phyloP scores from a whole-genome alignment of 208 protist species.

The Angomonas desouzai region DNA sequence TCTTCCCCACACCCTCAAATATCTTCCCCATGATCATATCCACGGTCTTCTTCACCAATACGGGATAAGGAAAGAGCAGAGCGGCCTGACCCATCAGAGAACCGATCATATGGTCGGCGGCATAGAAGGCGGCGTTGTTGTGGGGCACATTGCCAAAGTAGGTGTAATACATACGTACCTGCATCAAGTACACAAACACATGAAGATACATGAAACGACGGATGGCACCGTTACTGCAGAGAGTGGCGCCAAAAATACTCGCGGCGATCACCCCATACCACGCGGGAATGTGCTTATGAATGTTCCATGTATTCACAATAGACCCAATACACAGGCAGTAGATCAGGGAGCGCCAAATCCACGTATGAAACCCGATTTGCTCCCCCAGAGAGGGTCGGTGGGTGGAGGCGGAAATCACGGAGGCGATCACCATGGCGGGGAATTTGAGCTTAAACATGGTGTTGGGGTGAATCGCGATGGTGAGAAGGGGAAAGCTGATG shows the following conservation, averaged over 20 bases:
- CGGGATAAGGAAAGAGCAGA: slow-evolving; percentile 26
- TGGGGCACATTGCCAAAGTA: slow-evolving; percentile 19
- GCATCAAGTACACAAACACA: slow-evolving; percentile 36
- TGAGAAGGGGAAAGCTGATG: slow-evolving; percentile 26
- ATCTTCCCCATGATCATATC: slow-evolving; percentile 27
- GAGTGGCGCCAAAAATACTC: slow-evolving; percentile 17
- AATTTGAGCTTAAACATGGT: slow-evolving; percentile 27
- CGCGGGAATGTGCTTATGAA: slow-evolving; percentile 19
- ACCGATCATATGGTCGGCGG: slow-evolving; percentile 29
- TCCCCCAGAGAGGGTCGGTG: slow-evolving; percentile 26
- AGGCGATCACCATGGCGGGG: slow-evolving; percentile 23
- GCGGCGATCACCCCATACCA: slow-evolving; percentile 28
- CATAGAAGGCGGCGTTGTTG: slow-evolving; percentile 22
- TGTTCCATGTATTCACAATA: slow-evolving; percentile 15
- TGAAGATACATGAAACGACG: slow-evolving; percentile 34
- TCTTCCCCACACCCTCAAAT: slow-evolving; percentile 22
- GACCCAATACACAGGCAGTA: slow-evolving; percentile 20
- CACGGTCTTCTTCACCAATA: slow-evolving; percentile 18
- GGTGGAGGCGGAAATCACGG: slow-evolving; percentile 27
- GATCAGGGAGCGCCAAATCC: slow-evolving; percentile 23
- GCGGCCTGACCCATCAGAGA: slow-evolving; percentile 25
- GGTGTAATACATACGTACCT: slow-evolving; percentile 21
- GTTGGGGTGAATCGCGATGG: slow-evolving; percentile 32
- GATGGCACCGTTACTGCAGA: slow-evolving; percentile 24
- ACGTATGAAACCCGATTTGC: slow-evolving; percentile 31